Percentiles rank a stretch among this genome's conserved stretches.
Conservation (phyloP, 2,329 filamentous ascomycete genomes). For the Lithohypha guttulata region DNA sequence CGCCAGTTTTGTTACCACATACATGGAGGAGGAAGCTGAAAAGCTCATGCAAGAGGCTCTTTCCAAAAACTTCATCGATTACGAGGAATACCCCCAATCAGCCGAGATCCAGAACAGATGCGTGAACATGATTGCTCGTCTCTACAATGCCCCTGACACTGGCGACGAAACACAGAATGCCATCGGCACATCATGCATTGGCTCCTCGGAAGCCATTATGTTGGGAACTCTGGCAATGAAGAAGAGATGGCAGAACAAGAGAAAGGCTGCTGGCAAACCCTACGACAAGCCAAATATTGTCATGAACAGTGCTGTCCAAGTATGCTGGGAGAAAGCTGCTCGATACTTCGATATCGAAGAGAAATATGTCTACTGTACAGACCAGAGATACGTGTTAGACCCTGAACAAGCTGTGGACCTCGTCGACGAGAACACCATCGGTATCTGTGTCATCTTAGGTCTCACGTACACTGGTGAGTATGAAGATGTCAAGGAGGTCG, state of each 20-base stretch:
- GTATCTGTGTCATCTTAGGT: conserved; percentile 82
- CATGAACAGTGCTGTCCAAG: conserved; percentile 93
- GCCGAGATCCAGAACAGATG: conserved; percentile 87
- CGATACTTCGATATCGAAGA: conserved; percentile 91
- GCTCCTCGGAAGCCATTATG: conserved; percentile 63
- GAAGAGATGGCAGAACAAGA: conserved; percentile 81
- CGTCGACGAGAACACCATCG: conserved; percentile 65
- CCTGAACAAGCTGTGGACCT: conserved; percentile 51
- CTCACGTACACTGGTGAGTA: conserved; percentile 95
- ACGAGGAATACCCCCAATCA: conserved; percentile 71
- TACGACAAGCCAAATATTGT: conserved; percentile 75
- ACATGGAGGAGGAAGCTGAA: conserved; percentile 95
- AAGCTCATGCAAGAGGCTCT: conserved; percentile 90
- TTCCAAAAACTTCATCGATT: conserved; percentile 91
- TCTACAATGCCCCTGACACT: conserved; percentile 68
- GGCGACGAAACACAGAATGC: conserved; percentile 42
- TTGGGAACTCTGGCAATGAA: conserved; percentile 69
- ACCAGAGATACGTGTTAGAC: conserved; percentile 53
- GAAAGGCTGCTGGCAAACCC: conserved; percentile 71
- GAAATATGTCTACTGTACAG: conserved; percentile 58
- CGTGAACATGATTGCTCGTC: conserved; percentile 76
- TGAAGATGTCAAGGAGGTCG: conserved; percentile 85
- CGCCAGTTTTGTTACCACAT: conserved; percentile 89
- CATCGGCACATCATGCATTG: conserved; percentile 79
- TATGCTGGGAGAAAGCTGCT: conserved; percentile 90